Evolutionary conservation across 768 basidiomycete genomes (phyloP), one percentile per base, ranked within the genome.

Genomic region (Megacollybia marginata): DNA sequence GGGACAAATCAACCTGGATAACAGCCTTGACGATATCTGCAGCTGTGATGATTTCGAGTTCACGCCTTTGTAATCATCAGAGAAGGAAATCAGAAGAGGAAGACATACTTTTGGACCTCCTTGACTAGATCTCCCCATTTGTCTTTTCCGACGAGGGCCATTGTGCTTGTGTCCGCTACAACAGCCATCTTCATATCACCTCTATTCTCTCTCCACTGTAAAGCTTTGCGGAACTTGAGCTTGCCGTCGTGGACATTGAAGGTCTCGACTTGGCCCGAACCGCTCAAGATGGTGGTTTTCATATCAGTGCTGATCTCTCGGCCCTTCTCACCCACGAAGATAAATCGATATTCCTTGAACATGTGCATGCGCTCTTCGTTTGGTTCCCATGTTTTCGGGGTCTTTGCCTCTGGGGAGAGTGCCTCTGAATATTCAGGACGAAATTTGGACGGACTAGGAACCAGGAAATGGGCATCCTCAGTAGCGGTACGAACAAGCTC

Each of bases 281-380:
- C 85, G 33, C 77, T 65, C 45, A 67, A 66, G 46, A 88, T 68
- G 40, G 86, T 59, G 13, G 80, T 80, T 49, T 72, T 70, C 19
- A 80, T 63, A 19, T 78, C 77, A 6, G 60, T 62, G 16, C 75
- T 74, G 0, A 71, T 58, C 34, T 78, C 72, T n/a, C 74, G 68
- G 0, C 69, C 69, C 44, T 72, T 76, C 55, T 85, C 83, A 2
- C 75, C 75, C 5, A 82, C 65, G 48, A 82, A 79, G 7, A 88
- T 58, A 57, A 88, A 87, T 8, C 81, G 70, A 52, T 70, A 75
- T 0, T 63, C 61, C 5, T 63, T 60, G 32, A 89, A 70, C 57
- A 90, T 67, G 44, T 72, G 69, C 9, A 78, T 56, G 9, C 88
- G 72, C 49, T 72, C 79, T 57, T 85, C 82, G 48, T 82, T 82